A percentile compares a stretch with the other conserved stretches of the same genome.
Evolutionary conservation across 352 stramenopile species (phyloP).

Genomic region (Globisporangium mamillatum): DNA sequence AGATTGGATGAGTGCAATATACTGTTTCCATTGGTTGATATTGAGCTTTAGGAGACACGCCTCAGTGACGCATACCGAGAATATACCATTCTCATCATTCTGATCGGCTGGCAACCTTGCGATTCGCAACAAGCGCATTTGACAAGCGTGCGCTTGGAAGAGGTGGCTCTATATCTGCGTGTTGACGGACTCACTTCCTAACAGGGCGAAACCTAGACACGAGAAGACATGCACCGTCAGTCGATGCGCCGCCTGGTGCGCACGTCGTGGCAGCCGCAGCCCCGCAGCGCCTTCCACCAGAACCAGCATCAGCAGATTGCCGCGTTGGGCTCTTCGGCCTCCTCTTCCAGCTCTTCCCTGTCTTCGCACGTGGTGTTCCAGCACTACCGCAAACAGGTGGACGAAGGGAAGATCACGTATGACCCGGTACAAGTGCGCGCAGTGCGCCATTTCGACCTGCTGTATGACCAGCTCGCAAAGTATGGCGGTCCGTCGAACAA

Average conservation of each 20-base stretch:
- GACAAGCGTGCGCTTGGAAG: not conserved
- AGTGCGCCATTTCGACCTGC: conserved; percentile 57
- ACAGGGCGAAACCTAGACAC: not conserved
- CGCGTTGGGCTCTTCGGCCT: not conserved
- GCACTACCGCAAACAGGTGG: conserved; percentile 56
- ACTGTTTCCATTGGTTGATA: not conserved
- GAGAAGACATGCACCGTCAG: conserved; percentile 8
- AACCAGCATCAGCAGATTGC: conserved; percentile 8
- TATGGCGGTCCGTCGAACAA: conserved; percentile 44
- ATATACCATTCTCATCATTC: not conserved
- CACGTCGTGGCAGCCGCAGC: conserved; percentile 4
- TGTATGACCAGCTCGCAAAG: conserved; percentile 50
- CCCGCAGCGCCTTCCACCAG: not conserved
- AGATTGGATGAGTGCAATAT: not conserved
- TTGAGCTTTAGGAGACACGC: not conserved
- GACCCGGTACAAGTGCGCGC: conserved; percentile 66
- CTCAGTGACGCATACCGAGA: not conserved
- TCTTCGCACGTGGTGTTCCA: conserved; percentile 15
- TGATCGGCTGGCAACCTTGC: not conserved
- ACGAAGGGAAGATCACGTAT: conserved; percentile 57
- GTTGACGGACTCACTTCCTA: not conserved
- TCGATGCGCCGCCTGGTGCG: conserved; percentile 10
- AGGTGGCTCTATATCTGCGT: not conserved
- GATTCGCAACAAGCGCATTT: not conserved
- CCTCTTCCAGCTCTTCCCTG: not conserved